Conservation (phyloP, 1,139 yeast genomes). For the Geotrichum europaeum region DNA sequence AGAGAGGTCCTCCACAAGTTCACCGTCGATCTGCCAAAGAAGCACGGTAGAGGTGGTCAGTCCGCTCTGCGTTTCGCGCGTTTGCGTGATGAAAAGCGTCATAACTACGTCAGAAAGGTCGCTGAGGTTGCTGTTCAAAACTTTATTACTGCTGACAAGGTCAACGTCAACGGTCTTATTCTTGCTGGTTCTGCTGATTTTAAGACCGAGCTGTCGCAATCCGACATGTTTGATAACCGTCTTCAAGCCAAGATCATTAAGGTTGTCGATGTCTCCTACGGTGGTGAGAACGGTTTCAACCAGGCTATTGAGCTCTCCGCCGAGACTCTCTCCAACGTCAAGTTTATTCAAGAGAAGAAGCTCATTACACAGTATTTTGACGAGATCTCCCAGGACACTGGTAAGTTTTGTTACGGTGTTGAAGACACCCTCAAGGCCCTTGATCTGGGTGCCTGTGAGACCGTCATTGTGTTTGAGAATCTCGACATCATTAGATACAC, state of each 20-base stretch:
- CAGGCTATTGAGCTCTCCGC: constrained; percentile 97
- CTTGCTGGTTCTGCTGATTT: constrained; percentile 99
- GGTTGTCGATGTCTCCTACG: constrained; percentile 94
- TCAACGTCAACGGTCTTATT: constrained; percentile 87
- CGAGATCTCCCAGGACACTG: constrained; percentile 94
- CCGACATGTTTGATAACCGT: constrained; percentile 89
- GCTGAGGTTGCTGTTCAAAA: constrained; percentile 98
- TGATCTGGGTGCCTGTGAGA: constrained; percentile 94
- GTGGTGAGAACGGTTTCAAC: constrained; percentile 98
- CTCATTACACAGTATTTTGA: constrained; percentile 86
- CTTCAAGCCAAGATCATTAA: constrained; percentile 81
- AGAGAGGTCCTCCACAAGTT: constrained; percentile 94
- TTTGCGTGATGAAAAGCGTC: constrained; percentile 98
- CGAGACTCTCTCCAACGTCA: constrained; percentile 92
- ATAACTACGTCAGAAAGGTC: constrained; percentile 94
- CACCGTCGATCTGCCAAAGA: constrained; percentile 95
- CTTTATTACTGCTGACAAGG: constrained; percentile 88
- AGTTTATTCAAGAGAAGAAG: constrained; percentile 97
- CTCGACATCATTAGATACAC: constrained; percentile 79
- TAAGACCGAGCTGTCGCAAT: constrained; percentile 85
- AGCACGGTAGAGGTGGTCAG: constrained; percentile 99
- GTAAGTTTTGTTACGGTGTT: constrained; percentile 95
- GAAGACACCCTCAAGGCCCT: constrained; percentile 93
- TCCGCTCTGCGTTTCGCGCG: constrained; percentile 98
- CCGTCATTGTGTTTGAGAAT: constrained; percentile 85